Conservation (phyloP, 2,329 filamentous ascomycete genomes). For the Arthrobotrys musiformis region DNA sequence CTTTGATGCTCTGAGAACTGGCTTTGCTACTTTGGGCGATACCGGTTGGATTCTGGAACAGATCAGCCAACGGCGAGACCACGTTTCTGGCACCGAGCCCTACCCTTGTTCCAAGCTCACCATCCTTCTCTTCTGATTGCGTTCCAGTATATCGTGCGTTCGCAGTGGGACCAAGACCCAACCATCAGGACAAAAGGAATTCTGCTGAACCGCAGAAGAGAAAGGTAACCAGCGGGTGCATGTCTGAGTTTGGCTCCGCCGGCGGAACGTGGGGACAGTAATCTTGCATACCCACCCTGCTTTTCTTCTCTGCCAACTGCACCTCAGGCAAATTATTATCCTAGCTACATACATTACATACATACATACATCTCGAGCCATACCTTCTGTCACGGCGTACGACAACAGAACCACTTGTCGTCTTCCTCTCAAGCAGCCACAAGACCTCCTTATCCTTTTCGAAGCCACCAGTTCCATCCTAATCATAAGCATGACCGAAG, state of each 20-base stretch:
- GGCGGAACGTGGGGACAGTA: slow-evolving; percentile 44
- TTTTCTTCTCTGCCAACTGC: slow-evolving; percentile 17
- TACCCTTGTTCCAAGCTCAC: slow-evolving; percentile 30
- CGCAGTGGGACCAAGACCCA: slow-evolving; percentile 6
- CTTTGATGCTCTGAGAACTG: slow-evolving; percentile 16
- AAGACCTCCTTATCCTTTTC: slow-evolving; percentile 29
- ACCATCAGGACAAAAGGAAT: slow-evolving; percentile 11
- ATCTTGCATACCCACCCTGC: slow-evolving; percentile 43
- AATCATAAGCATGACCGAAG: slow-evolving; percentile 27
- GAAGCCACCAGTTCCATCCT: slow-evolving; percentile 25
- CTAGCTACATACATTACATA: too few relatives aligned
- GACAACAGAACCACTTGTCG: slow-evolving; percentile 17
- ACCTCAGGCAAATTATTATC: slow-evolving; percentile 28
- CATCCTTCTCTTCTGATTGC: neutral
- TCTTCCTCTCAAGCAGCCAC: slow-evolving; percentile 22
- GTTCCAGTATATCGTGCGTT: slow-evolving; percentile 4
- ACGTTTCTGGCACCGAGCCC: slow-evolving; percentile 39
- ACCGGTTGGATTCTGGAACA: slow-evolving; percentile 27
- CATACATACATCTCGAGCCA: slow-evolving; percentile 18
- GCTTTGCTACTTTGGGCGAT: slow-evolving; percentile 41
- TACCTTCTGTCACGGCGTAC: slow-evolving; percentile 3
- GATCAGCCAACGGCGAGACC: slow-evolving; percentile 53
- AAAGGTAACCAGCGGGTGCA: slow-evolving; percentile 30
- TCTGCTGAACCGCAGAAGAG: neutral
- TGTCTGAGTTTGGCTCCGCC: slow-evolving; percentile 30